Base-by-base conservation (phyloP, 2,329 filamentous ascomycete genomes). In the Fusarium torreyae region DNA sequence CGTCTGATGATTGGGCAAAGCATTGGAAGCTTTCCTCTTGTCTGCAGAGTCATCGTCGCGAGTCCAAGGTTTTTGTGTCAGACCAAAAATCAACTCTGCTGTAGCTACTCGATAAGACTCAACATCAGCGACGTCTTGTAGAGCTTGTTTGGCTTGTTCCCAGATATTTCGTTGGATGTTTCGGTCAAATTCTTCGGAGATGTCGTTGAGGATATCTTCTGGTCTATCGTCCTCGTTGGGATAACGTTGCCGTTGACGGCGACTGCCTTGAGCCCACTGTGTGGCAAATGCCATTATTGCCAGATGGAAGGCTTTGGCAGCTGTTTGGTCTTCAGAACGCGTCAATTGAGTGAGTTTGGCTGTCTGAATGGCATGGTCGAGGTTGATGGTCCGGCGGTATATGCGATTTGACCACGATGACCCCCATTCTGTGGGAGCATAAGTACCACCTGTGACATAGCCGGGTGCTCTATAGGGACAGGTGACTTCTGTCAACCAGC, bases 31-130 rank as follows among this genome's bases (percentile, higher is more conserved):
- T 20, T 45, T 51, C 5, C 17, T 44, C 2, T 13, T 13, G 20
- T 31, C 36, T 13, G 4, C 17, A 2, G 62, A 28, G 4, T 67
- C 56, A 13, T 74, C 69, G 4, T 73, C 64, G 13, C 31, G 49
- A 11, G 54, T 49, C 56, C 71, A 74, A 3, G 77, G 72, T 57
- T 77, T 77, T 57, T 81, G 80, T 0, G 79, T 78, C 14, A 81
- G 38, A 4, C 80, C 75, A 53, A 82, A 80, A 18, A 82, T 76
- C 7, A 81, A 40, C 56, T 82, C 79, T 1, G 80, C 80, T 28
- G 78, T 80, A 0, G 76, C 79, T 4, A 81, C 75, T 17, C 77
- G 75, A 55, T 78, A 82, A 2, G 78, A 80, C 40, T 82, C 78
- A 6, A 82, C 52, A 14, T 77, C 75, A 0, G 76, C 52, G 3